Evolutionary conservation across 768 basidiomycete genomes (phyloP), one percentile per base, ranked within the genome.

Genomic region (Leccinum variicolor): DNA sequence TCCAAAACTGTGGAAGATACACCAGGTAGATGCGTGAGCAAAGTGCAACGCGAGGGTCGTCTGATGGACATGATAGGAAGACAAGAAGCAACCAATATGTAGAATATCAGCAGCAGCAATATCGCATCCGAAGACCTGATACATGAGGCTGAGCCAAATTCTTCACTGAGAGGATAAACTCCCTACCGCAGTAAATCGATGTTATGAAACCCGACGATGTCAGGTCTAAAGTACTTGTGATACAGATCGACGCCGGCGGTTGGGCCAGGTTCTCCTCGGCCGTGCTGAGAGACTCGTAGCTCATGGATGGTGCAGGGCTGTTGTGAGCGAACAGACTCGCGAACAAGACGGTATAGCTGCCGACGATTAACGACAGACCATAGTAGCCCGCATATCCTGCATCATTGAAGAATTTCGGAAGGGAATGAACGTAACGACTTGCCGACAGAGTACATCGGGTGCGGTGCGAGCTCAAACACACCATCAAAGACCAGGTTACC

Each of bases 391-490:
- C 92, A 64, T 94, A 94, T 17, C 90, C 90, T 92, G 56, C n/a
- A 8, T 57, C 31, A 51, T 41, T 17, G 65, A 33, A 26, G 0
- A 14, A 6, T 6, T 6, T 15, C 11, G 0, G 45, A 11, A 47
- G 33, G 29, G 19, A 15, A 29, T 3, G 34, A 4, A 2, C 0
- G 4, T 6, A 6, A 51, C 3, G 17, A 70, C 75, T 28, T 77
- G 76, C 86, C 86, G 56, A 94, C 91, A 26, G 92, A 95, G 73
- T 98, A 98, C 96, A 98, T 98, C 0, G 96, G 90, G 67, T 93
- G 92, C 2, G 91, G 90, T 4, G 92, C 89, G 41, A 94, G 78
- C 69, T 98, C 96, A 63, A 98, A 99, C 17, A 99, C 96, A 15
- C 97, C 97, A 69, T 99, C 95, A 66, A 99, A 98, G 3, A 98